Conservation (phyloP, 306 rosid species). For the Parietaria judaica region DNA sequence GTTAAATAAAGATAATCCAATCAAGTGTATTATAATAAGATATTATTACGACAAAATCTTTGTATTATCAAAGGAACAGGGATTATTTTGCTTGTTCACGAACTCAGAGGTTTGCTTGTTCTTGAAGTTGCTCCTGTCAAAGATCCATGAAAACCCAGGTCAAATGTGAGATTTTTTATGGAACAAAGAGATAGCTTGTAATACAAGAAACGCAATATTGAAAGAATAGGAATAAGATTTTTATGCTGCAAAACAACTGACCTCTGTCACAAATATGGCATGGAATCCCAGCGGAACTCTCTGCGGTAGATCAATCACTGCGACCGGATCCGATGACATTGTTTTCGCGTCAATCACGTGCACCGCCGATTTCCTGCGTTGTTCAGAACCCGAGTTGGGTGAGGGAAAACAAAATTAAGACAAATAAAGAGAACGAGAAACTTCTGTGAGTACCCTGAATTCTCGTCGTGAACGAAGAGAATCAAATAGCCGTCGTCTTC, state of each 20-base stretch:
- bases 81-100: too few species aligned
- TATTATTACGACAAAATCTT: too few species aligned
- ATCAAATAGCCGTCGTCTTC: conserved; percentile 96
- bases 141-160: conserved; percentile 10
- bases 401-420: too few species aligned
- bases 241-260: conserved; percentile 18
- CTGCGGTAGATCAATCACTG: conserved; percentile 71
- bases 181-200: too few species aligned
- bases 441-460: conserved; percentile 37
- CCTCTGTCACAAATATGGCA: conserved; percentile 89
- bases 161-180: background rate
- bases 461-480: conserved; percentile 78
- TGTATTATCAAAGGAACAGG: too few species aligned
- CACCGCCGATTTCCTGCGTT: conserved; percentile 61
- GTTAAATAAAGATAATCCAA: too few species aligned
- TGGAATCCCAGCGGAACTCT: conserved; percentile 92
- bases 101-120: conserved; percentile 42
- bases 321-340: conserved; percentile 83
- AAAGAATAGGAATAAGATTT: too few species aligned
- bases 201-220: too few species aligned
- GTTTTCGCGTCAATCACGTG: conserved; percentile 78
- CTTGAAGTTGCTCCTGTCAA: conserved; percentile 62
- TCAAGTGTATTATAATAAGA: too few species aligned
- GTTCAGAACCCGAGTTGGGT: background rate
- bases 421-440: background rate